phyloP scores from a whole-genome alignment of 306 rosid species.

The Malus sylvestris region DNA sequence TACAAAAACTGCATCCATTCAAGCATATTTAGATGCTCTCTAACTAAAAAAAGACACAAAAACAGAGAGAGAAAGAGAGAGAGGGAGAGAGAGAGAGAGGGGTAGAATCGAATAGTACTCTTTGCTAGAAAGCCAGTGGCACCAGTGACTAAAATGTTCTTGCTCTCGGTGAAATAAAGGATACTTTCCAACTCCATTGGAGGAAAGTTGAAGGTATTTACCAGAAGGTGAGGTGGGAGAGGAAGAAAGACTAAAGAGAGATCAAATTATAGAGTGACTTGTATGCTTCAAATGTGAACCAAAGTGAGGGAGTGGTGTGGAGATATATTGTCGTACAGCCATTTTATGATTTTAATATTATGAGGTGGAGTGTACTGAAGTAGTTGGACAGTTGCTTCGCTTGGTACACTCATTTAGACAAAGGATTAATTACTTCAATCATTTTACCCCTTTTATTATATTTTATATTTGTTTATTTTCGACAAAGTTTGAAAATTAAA shows the following conservation, averaged over 20 bases:
- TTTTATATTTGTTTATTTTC: background rate
- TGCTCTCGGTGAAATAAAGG: conserved; percentile 40
- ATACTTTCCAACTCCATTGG: conserved; percentile 64
- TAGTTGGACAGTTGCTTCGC: background rate
- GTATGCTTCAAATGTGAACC: background rate
- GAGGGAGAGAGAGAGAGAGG: too few relatives aligned
- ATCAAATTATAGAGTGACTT: background rate
- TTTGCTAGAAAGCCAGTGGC: conserved; percentile 74
- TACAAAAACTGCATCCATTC: conserved; percentile 42
- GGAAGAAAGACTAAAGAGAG: background rate
- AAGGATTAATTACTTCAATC: background rate
- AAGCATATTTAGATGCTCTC: background rate
- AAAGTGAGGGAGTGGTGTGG: too few relatives aligned
- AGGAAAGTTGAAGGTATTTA: background rate
- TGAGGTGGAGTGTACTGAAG: conserved; percentile 7
- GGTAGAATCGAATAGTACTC: conserved; percentile 25
- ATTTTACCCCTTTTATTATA: background rate
- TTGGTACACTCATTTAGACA: background rate
- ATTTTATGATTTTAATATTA: background rate
- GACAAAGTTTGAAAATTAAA: too few relatives aligned
- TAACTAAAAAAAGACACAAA: background rate
- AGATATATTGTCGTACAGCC: background rate
- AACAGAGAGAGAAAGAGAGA: background rate
- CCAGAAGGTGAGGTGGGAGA: background rate
- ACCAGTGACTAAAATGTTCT: conserved; percentile 53